Base-by-base conservation (phyloP, 2,329 filamentous ascomycete species). In the Fusarium equiseti region DNA sequence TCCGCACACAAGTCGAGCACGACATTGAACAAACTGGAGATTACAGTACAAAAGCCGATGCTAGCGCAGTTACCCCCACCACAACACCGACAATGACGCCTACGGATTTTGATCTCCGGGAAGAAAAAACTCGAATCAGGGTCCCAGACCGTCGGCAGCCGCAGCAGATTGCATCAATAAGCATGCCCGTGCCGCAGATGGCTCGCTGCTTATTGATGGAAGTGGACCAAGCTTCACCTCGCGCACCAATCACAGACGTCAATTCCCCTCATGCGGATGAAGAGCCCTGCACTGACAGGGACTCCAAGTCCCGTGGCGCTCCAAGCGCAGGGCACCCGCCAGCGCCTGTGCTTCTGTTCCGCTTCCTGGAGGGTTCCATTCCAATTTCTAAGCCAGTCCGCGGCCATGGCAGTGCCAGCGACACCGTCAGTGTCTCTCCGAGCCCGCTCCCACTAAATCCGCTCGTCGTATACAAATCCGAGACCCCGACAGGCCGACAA, bases 171-270 rank as follows among this genome's bases (percentile, higher is more conserved):
- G 64, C 62, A 66, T 71, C 72, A 66, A 65, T 70, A 66, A 74
- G 66, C 68, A 54, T 66, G 62, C 43, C 55, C 32, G 63, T 66
- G 63, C 53, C 48, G 45, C 71, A 62, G 55, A 67, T 56, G 63
- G 56, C 64, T 67, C 63, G 42, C 63, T 67, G 64, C 63, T 73
- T 66, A 71, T 65, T 71, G 60, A 73, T 66, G 58, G 54, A 43
- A 55, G 59, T 74, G 71, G 69, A 61, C 65, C 66, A 38, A 65
- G 56, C 54, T 58, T 51, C 51, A 70, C 51, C 69, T 75, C 62
- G 73, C 73, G 72, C 73, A 55, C 73, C 73, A 76, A 75, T 75
- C 67, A 74, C 52, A 46, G 50, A 43, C 40, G 55, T 20, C 15
- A 20, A 55, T 50, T 58, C 40, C 50, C 53, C 69, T 66, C 73